Evolutionary conservation across 73 alveolate species (phyloP).

Genomic region (Effrenium voratum): DNA sequence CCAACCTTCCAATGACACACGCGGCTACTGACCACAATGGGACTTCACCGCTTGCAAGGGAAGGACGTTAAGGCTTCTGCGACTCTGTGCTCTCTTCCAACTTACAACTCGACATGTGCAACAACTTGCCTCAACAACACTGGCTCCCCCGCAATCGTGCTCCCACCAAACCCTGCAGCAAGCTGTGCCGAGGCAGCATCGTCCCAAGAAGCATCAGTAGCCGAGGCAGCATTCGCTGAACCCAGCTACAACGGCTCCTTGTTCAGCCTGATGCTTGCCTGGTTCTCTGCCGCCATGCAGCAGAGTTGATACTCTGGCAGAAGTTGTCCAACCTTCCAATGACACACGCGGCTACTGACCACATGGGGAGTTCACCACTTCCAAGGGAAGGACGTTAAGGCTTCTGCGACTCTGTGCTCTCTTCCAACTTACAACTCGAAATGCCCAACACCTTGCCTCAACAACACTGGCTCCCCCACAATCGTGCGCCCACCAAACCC

Average conservation of each 20-base stretch:
- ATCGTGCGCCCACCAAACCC: background rate
- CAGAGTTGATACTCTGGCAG: background rate
- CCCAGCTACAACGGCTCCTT: too few relatives aligned
- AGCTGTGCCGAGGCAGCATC: too few relatives aligned
- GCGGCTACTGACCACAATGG: background rate
- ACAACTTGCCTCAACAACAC: too few relatives aligned
- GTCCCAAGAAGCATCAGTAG: too few relatives aligned
- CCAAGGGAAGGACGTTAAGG: background rate
- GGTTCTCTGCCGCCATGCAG: background rate
- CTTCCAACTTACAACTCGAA: too few relatives aligned
- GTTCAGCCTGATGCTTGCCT: background rate
- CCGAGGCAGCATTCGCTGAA: too few relatives aligned
- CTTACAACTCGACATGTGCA: too few relatives aligned
- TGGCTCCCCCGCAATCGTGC: too few relatives aligned
- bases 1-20: background rate
- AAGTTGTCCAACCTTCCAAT: background rate
- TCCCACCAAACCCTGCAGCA: background rate
- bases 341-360: background rate
- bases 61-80: background rate
- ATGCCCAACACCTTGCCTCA: too few relatives aligned
- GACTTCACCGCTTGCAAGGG: slow-evolving; percentile 10
- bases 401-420: slow-evolving; percentile 3
- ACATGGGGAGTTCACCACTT: background rate
- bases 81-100: too few relatives aligned
- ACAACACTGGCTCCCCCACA: too few relatives aligned